Conservation (phyloP, 2,329 filamentous ascomycete species). For the Botryotinia convoluta region DNA sequence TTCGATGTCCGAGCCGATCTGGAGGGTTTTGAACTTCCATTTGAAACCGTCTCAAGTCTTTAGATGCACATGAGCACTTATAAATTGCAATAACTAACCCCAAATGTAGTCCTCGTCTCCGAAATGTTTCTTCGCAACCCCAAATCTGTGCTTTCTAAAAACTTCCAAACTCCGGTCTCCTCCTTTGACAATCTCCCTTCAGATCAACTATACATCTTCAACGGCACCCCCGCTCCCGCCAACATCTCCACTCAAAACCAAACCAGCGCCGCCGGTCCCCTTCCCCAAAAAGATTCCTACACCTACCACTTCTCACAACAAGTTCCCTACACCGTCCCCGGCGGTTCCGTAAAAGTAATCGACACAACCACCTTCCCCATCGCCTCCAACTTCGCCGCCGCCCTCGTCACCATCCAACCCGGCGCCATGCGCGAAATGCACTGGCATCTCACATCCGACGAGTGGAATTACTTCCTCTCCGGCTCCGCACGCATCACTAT, state of each 20-base stretch:
- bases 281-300: slow-evolving; percentile 41
- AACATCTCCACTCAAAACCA: slow-evolving; percentile 47
- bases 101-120: slow-evolving; percentile 43
- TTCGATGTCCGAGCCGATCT: background rate
- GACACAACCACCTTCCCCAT: slow-evolving; percentile 57
- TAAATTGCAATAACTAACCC: background rate
- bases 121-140: slow-evolving; percentile 32
- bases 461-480: slow-evolving; percentile 20
- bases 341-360: slow-evolving; percentile 58
- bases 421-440: slow-evolving; percentile 65
- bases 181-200: slow-evolving; percentile 48
- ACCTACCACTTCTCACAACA: slow-evolving; percentile 51
- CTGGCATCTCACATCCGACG: slow-evolving; percentile 50
- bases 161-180: slow-evolving; percentile 48
- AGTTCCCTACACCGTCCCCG: slow-evolving; percentile 47
- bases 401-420: slow-evolving; percentile 56
- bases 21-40: background rate
- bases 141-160: slow-evolving; percentile 52
- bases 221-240: slow-evolving; percentile 47
- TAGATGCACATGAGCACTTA: background rate
- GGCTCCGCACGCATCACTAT: slow-evolving; percentile 21
- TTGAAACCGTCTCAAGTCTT: background rate
- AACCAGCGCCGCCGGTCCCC: slow-evolving; percentile 45
- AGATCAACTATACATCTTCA: slow-evolving; percentile 52
- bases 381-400: slow-evolving; percentile 53